Evolutionary conservation across 352 stramenopile species (phyloP).

Genomic region (Globisporangium apiculatum): DNA sequence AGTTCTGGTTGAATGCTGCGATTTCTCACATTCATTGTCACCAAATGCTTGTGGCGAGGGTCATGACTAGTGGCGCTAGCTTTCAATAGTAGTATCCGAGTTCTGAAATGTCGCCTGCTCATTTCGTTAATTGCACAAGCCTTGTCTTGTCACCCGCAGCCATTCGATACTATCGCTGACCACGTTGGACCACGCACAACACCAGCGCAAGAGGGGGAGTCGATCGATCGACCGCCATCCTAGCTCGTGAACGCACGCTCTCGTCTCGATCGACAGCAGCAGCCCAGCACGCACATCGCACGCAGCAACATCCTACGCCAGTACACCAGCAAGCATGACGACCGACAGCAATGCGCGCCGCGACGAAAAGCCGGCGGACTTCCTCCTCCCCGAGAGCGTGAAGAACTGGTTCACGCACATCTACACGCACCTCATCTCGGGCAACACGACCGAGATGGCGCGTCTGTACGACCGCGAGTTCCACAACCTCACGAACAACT

Average conservation of each 20-base stretch:
- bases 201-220: not conserved
- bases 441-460: constrained; percentile 78
- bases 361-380: constrained; percentile 84
- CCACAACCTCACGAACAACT: constrained; percentile 86
- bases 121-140: no score
- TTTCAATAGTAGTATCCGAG: no score
- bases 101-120: no score
- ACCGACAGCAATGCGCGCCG: constrained; percentile 31
- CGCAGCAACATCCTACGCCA: constrained; percentile 1
- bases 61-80: no score
- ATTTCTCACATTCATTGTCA: no score
- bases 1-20: no score
- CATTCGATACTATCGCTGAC: constrained; percentile 6
- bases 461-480: constrained; percentile 87
- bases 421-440: constrained; percentile 78
- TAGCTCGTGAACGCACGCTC: no score
- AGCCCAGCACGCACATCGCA: not conserved
- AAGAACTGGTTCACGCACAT: constrained; percentile 88
- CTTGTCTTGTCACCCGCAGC: constrained; percentile 1
- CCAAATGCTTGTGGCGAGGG: no score
- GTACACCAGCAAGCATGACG: constrained; percentile 17
- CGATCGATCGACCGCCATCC: not conserved
- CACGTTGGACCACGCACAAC: not conserved
- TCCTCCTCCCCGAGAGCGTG: constrained; percentile 80
- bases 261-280: constrained; percentile 5